A percentile compares a stretch with the other conserved stretches of the same genome.
Conservation (phyloP, 164 flowering plant species). For the Aristolochia contorta region DNA sequence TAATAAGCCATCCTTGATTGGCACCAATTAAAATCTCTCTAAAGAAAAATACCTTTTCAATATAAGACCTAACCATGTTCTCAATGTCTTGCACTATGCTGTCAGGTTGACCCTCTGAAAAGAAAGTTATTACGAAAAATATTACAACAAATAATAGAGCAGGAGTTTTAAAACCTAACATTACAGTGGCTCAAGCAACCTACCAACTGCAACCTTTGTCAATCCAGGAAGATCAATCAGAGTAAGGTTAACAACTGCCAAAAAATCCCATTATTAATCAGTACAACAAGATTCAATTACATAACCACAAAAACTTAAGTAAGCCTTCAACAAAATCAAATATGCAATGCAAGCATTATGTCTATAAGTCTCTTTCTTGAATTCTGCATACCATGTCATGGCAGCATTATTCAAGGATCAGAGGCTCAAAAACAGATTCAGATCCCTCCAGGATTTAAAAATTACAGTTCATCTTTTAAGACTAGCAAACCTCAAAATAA, state of each 20-base stretch:
- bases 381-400: too few species aligned
- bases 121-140: neutral
- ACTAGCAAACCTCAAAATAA: too few species aligned
- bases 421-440: too few species aligned
- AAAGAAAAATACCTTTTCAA: slow-evolving; percentile 56
- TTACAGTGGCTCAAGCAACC: slow-evolving; percentile 15
- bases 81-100: slow-evolving; percentile 74
- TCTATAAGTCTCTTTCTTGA: too few species aligned
- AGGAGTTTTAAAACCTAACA: neutral
- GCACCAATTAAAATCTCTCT: neutral
- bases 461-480: too few species aligned
- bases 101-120: slow-evolving; percentile 69
- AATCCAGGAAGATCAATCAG: slow-evolving; percentile 98
- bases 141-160: slow-evolving; percentile 3
- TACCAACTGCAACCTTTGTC: slow-evolving; percentile 98
- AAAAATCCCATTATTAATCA: slow-evolving; percentile 6
- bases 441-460: too few species aligned
- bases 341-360: too few species aligned
- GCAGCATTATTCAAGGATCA: too few species aligned
- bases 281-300: neutral
- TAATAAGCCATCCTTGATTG: neutral
- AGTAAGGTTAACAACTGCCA: slow-evolving; percentile 93
- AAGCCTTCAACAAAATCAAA: neutral
- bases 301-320: neutral
- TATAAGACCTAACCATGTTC: slow-evolving; percentile 77